Base-by-base conservation (phyloP, 2,329 filamentous ascomycete species). In the Cladosporium sp. region DNA sequence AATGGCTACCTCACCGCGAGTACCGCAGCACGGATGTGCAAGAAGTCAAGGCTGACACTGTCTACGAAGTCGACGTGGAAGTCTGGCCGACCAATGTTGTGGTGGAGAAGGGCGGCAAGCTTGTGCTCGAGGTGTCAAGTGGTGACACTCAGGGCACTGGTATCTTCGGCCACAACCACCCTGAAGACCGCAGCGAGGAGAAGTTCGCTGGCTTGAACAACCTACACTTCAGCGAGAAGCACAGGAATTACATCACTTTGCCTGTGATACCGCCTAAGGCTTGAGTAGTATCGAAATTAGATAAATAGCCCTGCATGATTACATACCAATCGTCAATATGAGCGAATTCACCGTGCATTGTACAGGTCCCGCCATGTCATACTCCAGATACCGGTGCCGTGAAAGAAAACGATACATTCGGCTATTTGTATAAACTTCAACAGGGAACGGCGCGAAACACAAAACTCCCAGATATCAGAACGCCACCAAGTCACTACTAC, bases 41-140 rank as follows among this genome's bases (percentile, higher is more conserved):
- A 45, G 75, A 78, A 0, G 83, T 87, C 8, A 75, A 79, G 25
- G 72, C 76, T 0, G 80, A 79, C 0, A 79, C 83, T 56, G 73
- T 84, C 0, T 87, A 88, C 63, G 70, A 67, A 0, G 81, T 86
- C 0, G 84, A 87, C 60, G 74, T 87, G 0, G 84, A 87, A 66
- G 68, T 87, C 0, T 87, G 84, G 85, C 83, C 84, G 0, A 86
- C 84, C 0, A 84, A 84, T 59, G 82, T 86, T 0, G 71, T 85
- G 0, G 71, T 78, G 1, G 77, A 77, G 60, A 75, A 76, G 60
- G 83, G 83, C 0, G 79, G 76, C 0, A 77, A 73, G 63, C 63
- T 86, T 15, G 75, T 84, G 2, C 77, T 86, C 40, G 83, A 86
- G 67, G 73, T 86, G 2, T 69, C 75, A 5, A 77, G 74, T 42